A percentile compares a stretch with the other conserved stretches of the same genome.
These are phyloP conservation scores for Rhodotorula sp. DNA, from an alignment of 1,284 basidiomycete genomes.

Conservation along the genomic window DNA sequence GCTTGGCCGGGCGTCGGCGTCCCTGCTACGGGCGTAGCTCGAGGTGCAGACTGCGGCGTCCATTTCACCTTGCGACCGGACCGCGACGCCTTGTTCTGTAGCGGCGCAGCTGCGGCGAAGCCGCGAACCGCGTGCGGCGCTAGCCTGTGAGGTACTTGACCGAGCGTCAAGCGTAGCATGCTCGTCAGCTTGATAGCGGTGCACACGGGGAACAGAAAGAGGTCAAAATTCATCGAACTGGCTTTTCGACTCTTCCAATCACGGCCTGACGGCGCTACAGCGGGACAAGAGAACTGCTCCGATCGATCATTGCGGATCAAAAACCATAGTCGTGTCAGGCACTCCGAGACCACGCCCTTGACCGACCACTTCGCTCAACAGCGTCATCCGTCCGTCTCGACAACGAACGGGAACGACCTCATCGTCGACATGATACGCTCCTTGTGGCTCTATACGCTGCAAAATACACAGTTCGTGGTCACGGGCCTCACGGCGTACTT, in stretches of 20 bases:
- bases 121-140: background rate
- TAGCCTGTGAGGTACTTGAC: background rate
- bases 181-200: no score
- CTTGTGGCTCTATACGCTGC: constrained; percentile 26
- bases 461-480: constrained; percentile 45
- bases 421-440: constrained; percentile 15
- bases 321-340: no score
- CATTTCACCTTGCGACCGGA: background rate
- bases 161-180: constrained; percentile 4
- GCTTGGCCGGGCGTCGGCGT: constrained; percentile 14
- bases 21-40: background rate
- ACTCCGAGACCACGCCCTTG: no score
- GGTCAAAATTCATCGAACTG: background rate
- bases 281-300: no score
- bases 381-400: background rate
- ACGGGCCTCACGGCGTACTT: constrained; percentile 40
- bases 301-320: no score
- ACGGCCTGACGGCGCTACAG: no score
- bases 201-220: background rate
- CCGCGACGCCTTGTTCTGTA: constrained; percentile 10
- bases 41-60: background rate
- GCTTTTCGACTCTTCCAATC: background rate
- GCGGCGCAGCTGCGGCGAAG: constrained; percentile 9
- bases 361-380: no score
- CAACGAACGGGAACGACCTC: background rate